Evolutionary conservation across 257 asterid species (phyloP).

Genomic region (Linderniella brevidens): DNA sequence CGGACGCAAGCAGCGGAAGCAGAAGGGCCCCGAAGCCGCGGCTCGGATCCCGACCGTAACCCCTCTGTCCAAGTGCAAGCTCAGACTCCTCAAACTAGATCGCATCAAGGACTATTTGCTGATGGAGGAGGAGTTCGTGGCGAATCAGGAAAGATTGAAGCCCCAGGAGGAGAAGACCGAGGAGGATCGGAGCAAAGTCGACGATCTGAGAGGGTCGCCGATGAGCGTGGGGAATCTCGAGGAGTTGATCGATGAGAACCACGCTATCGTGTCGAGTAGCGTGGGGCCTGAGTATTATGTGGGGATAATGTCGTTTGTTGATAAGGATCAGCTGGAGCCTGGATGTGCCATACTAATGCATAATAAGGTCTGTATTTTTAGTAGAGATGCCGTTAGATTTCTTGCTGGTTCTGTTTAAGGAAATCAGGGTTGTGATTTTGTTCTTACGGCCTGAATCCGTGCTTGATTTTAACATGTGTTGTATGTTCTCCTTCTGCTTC

Average conservation of each 20-base stretch:
- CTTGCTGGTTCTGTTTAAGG: background rate
- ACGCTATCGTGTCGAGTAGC: conserved; percentile 50
- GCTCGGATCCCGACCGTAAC: conserved; percentile 28
- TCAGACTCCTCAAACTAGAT: conserved; percentile 39
- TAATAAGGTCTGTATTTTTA: conserved; percentile 28
- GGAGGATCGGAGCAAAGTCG: conserved; percentile 33
- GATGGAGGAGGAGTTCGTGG: conserved; percentile 32
- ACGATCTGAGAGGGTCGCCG: conserved; percentile 25
- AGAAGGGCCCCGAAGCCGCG: conserved; percentile 51
- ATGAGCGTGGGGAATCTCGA: conserved; percentile 38
- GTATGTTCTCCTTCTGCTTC: too few species aligned
- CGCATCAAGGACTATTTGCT: conserved; percentile 43
- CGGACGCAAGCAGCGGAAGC: conserved; percentile 32
- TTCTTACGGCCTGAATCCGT: too few species aligned
- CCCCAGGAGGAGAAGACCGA: conserved; percentile 42
- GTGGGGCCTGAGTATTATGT: conserved; percentile 19
- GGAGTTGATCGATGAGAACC: conserved; percentile 68
- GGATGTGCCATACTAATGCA: conserved; percentile 70
- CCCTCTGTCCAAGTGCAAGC: conserved; percentile 29
- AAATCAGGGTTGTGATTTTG: too few species aligned
- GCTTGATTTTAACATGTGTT: too few species aligned
- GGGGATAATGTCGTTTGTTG: conserved; percentile 54
- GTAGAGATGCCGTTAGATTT: background rate
- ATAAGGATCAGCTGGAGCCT: conserved; percentile 65
- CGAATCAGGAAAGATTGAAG: conserved; percentile 30